A percentile compares a stretch with the other conserved stretches of the same genome.
phyloP scores from a whole-genome alignment of 345 rosid species.

The Ailanthus altissimus region DNA sequence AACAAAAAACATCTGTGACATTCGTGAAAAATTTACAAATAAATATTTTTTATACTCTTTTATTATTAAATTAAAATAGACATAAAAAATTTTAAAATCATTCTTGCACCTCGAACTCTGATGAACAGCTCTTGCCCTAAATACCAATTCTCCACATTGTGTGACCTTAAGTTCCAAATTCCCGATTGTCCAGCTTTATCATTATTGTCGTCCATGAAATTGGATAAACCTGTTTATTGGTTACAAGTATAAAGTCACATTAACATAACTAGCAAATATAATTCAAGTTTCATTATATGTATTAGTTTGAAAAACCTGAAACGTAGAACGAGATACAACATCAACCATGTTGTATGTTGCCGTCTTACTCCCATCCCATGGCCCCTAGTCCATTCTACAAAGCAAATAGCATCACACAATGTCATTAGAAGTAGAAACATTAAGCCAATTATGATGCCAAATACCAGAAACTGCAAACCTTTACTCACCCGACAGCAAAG shows the following conservation, averaged over 20 bases:
- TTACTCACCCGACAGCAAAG: constrained; percentile 44
- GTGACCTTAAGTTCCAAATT: constrained; percentile 56
- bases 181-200: constrained; percentile 49
- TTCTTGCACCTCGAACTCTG: constrained; percentile 30
- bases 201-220: constrained; percentile 47
- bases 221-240: constrained; percentile 42
- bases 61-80: too few species aligned
- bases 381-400: constrained; percentile 35
- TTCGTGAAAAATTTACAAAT: too few species aligned
- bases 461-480: not conserved
- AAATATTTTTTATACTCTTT: too few species aligned
- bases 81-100: too few species aligned
- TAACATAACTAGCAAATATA: not conserved
- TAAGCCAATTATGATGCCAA: not conserved
- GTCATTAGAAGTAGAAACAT: not conserved
- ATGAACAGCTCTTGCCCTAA: constrained; percentile 48
- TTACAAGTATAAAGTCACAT: constrained; percentile 8
- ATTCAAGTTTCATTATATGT: not conserved
- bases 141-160: constrained; percentile 37
- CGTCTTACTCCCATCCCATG: constrained; percentile 32
- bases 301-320: constrained; percentile 31
- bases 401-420: not conserved
- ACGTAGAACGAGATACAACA: constrained; percentile 39
- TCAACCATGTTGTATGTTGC: constrained; percentile 33
- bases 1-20: too few species aligned